Conservation (phyloP, 2,329 filamentous ascomycete species). For the Cryphonectria naterciae region DNA sequence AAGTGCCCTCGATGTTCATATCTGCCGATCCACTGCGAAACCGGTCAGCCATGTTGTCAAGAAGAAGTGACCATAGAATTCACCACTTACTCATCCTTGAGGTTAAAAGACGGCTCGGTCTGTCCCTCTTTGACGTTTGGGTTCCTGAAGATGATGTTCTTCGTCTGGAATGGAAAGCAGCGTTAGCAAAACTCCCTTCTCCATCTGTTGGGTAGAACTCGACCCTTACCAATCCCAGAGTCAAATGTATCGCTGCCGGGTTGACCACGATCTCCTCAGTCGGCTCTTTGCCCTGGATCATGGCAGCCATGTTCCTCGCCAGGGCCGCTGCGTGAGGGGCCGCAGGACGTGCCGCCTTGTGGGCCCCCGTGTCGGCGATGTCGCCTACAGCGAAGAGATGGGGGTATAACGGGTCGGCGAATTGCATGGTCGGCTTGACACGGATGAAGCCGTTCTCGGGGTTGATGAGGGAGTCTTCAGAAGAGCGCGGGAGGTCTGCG, state of each 20-base stretch:
- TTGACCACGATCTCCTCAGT: slow-evolving; percentile 37
- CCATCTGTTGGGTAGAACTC: neutral
- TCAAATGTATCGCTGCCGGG: slow-evolving; percentile 46
- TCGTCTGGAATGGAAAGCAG: slow-evolving; percentile 30
- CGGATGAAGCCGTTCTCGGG: slow-evolving; percentile 41
- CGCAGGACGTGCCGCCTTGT: slow-evolving; percentile 51
- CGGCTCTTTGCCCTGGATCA: slow-evolving; percentile 42
- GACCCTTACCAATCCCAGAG: slow-evolving; percentile 41
- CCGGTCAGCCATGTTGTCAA: slow-evolving; percentile 6
- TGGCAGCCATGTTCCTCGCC: slow-evolving; percentile 48
- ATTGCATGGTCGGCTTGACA: slow-evolving; percentile 52
- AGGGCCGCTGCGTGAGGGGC: slow-evolving; percentile 49
- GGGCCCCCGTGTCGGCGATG: slow-evolving; percentile 49
- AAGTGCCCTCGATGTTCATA: slow-evolving; percentile 39
- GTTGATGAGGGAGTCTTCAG: slow-evolving; percentile 34
- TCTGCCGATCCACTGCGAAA: slow-evolving; percentile 35
- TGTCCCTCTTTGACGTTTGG: slow-evolving; percentile 35
- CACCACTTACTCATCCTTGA: slow-evolving; percentile 39
- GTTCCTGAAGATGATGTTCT: slow-evolving; percentile 40
- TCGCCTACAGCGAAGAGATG: slow-evolving; percentile 58
- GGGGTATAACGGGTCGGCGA: slow-evolving; percentile 40
- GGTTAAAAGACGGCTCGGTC: slow-evolving; percentile 35
- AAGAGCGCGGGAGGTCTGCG: slow-evolving; percentile 35
- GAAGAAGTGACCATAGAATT: neutral
- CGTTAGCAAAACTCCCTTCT: neutral